phyloP scores from a whole-genome alignment of 495 filamentous ascomycete genomes.

The Penicillium parvum region DNA sequence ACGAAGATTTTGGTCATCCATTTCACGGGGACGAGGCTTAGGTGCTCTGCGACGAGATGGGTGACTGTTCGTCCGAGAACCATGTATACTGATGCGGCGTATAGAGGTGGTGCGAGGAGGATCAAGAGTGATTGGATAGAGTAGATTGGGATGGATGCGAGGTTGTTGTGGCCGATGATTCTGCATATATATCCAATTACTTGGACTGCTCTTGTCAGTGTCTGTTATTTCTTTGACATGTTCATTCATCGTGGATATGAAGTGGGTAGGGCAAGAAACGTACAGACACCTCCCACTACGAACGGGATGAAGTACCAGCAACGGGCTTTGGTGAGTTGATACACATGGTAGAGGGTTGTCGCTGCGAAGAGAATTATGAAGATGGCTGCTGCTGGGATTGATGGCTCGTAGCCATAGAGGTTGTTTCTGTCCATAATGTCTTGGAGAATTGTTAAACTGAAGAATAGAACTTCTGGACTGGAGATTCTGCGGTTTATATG shows the following conservation, averaged over 20 bases:
- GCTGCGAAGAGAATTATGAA: slow-evolving; percentile 20
- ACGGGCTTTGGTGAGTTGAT: slow-evolving; percentile 19
- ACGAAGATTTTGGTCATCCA: slow-evolving; percentile 40
- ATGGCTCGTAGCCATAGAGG: slow-evolving; percentile 26
- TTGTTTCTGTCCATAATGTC: slow-evolving; percentile 13
- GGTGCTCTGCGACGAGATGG: slow-evolving; percentile 39
- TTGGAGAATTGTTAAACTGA: too few species aligned
- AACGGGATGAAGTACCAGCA: slow-evolving; percentile 31
- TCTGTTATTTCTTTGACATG: too few species aligned
- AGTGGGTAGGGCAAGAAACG: background rate
- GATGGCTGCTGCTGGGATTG: slow-evolving; percentile 17
- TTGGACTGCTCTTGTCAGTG: slow-evolving; percentile 54
- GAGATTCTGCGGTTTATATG: background rate
- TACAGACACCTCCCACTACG: slow-evolving; percentile 25
- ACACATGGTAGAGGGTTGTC: slow-evolving; percentile 14
- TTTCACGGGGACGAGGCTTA: slow-evolving; percentile 19
- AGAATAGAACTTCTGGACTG: too few species aligned
- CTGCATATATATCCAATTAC: slow-evolving; percentile 56
- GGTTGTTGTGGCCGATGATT: slow-evolving; percentile 29
- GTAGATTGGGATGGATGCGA: slow-evolving; percentile 27
- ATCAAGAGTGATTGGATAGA: slow-evolving; percentile 38
- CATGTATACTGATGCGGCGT: slow-evolving; percentile 58
- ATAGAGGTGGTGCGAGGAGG: slow-evolving; percentile 47
- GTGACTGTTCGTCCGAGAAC: slow-evolving; percentile 50
- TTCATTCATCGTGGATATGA: background rate